phyloP scores from a whole-genome alignment of 129 eudicot genomes.

The Helichrysum umbraculigerum region DNA sequence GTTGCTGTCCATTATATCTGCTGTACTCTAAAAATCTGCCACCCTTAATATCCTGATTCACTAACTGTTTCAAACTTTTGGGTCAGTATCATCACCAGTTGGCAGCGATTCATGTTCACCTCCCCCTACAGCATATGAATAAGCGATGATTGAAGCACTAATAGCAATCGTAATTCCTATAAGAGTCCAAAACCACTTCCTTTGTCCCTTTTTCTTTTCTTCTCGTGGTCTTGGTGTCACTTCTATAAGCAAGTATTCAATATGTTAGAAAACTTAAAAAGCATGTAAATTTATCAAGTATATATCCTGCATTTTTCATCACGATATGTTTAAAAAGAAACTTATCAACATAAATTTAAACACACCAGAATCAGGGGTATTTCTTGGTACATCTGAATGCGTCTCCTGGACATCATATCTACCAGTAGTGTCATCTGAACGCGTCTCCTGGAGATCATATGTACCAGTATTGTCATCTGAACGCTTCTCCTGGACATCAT shows the following conservation, averaged over 20 bases:
- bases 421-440: not conserved
- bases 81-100: not conserved
- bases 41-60: not conserved
- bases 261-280: not conserved
- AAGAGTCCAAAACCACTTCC: slow-evolving; percentile 53
- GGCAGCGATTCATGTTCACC: not conserved
- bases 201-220: slow-evolving; percentile 37
- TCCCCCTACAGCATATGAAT: slow-evolving; percentile 26
- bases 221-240: slow-evolving; percentile 41
- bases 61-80: not conserved
- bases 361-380: not conserved
- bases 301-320: not conserved
- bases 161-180: slow-evolving; percentile 48
- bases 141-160: slow-evolving; percentile 54
- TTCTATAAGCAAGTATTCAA: slow-evolving; percentile 26
- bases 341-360: not conserved
- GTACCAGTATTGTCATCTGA: not conserved
- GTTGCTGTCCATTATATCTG: not conserved
- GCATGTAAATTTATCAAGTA: not conserved
- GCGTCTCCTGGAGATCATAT: not conserved
- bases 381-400: not conserved
- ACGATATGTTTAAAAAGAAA: too few species aligned
- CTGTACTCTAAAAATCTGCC: not conserved
- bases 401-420: not conserved
- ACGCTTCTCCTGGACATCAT: not conserved